Base-by-base conservation (phyloP, 352 stramenopile genomes). In the Heterotrichella gracilis region DNA sequence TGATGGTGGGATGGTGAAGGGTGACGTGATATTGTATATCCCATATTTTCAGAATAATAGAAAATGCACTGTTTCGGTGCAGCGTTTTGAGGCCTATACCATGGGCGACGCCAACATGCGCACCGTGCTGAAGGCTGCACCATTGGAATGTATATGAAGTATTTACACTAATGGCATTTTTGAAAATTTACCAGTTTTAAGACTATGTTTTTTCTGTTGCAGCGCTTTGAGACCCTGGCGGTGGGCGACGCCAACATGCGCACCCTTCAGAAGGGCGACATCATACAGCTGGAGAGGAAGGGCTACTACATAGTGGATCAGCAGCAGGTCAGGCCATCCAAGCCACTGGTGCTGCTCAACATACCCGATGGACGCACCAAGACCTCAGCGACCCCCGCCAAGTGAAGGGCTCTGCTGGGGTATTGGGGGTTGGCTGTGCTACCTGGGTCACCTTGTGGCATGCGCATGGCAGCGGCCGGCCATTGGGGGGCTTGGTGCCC, bases 241-340 rank as follows among this genome's bases (percentile, higher is more conserved):
- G 78, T 96, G 70, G 90, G 87, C 32, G 91, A 98, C 84, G 82
- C 92, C 70, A 85, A 85, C 69, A 78, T 97, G 14, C 89, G 89
- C 74, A 93, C 85, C 66, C 76, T 95, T 70, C 84, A 94, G 74
- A 73, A 88, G 69, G 82, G 91, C 73, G 81, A 96, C 40, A 83
- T 98, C 23, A 90, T 98, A 73, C 92, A 99, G 80, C 80, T 99
- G 3, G 90, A 98, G 78, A 85, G 93, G 72, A 85, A 91, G 73
- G 93, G 91, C 25, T 97, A 94, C 81, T 99, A 95, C 79, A 82
- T 90, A 41, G 83, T 89, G 64, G 85, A 93, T 73, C 64, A 79
- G 74, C 78, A 81, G 24, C 85, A 86, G 74, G 70, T 84, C 41
- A 85, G 78, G 25, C 78, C 79, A 64, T 24, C 66, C 40, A 88